Evolutionary conservation across 345 rosid genomes (phyloP).

Genomic region (Dimocarpus longan): DNA sequence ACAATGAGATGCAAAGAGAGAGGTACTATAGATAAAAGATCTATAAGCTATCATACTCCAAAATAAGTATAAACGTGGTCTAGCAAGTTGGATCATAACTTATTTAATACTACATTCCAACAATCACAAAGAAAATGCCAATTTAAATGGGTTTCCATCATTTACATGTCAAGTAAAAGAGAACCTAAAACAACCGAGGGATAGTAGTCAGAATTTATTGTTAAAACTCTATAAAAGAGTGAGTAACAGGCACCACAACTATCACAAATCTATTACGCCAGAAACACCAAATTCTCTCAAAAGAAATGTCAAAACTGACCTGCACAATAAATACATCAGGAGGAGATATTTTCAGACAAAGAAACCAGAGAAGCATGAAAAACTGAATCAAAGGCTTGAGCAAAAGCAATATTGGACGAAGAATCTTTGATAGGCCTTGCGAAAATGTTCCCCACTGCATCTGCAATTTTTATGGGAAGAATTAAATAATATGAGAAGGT

Average conservation of each 20-base stretch:
- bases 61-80: background rate
- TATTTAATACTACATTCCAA: background rate
- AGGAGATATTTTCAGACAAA: conserved; percentile 67
- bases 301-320: conserved; percentile 43
- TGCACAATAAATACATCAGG: conserved; percentile 90
- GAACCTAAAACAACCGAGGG: background rate
- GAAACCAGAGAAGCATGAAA: conserved; percentile 79
- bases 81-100: too few species aligned
- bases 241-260: background rate
- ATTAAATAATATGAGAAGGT: background rate
- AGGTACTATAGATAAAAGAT: background rate
- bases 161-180: background rate
- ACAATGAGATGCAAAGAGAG: too few species aligned
- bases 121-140: background rate
- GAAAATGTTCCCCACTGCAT: conserved; percentile 57
- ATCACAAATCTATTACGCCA: background rate
- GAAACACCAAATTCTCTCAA: background rate
- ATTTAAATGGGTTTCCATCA: background rate
- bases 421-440: conserved; percentile 56
- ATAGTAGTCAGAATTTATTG: background rate
- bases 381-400: conserved; percentile 85
- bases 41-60: background rate
- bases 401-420: conserved; percentile 65
- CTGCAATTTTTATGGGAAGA: conserved; percentile 34
- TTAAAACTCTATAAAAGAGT: background rate